Evolutionary conservation across 805 yeast genomes (phyloP).

Genomic region (Diddensiella santjacobensis): DNA sequence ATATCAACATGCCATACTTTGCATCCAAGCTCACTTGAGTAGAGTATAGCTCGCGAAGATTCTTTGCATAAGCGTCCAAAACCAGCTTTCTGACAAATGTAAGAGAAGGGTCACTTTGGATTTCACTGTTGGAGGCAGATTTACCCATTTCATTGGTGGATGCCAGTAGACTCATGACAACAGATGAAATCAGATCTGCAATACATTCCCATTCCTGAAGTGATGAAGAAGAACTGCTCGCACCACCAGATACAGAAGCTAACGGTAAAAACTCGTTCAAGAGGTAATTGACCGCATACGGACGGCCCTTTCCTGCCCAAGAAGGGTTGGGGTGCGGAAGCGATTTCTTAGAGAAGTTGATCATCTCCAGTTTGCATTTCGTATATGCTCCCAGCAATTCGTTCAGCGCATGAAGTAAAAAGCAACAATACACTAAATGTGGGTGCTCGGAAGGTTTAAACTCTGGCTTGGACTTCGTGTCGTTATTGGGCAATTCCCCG

Average conservation of each 20-base stretch:
- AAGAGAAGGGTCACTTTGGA: conserved; percentile 57
- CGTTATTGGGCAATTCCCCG: conserved; percentile 19
- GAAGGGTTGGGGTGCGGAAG: conserved; percentile 26
- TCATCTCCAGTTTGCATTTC: conserved; percentile 74
- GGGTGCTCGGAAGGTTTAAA: conserved; percentile 39
- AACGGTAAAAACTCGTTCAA: conserved; percentile 69
- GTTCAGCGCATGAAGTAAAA: conserved; percentile 59
- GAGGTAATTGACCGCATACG: conserved; percentile 73
- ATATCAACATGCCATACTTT: conserved; percentile 53
- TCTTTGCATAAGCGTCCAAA: conserved; percentile 61
- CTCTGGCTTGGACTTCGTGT: conserved; percentile 15
- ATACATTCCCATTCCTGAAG: conserved; percentile 45
- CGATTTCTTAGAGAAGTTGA: conserved; percentile 66
- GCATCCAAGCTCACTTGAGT: conserved; percentile 38
- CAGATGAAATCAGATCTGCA: conserved; percentile 58
- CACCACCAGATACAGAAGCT: conserved; percentile 36
- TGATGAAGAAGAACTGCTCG: conserved; percentile 5
- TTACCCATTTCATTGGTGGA: conserved; percentile 47
- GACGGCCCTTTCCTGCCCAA: conserved; percentile 53
- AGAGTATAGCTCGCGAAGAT: conserved; percentile 49
- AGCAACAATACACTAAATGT: conserved; percentile 62
- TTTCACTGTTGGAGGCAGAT: conserved; percentile 31
- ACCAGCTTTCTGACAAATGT: conserved; percentile 69
- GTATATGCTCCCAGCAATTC: conserved; percentile 78
- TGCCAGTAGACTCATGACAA: conserved; percentile 60